A percentile compares a stretch with the other conserved stretches of the same genome.
Evolutionary conservation across 1,284 basidiomycete species (phyloP).

Genomic region (Marasmius fiardii): DNA sequence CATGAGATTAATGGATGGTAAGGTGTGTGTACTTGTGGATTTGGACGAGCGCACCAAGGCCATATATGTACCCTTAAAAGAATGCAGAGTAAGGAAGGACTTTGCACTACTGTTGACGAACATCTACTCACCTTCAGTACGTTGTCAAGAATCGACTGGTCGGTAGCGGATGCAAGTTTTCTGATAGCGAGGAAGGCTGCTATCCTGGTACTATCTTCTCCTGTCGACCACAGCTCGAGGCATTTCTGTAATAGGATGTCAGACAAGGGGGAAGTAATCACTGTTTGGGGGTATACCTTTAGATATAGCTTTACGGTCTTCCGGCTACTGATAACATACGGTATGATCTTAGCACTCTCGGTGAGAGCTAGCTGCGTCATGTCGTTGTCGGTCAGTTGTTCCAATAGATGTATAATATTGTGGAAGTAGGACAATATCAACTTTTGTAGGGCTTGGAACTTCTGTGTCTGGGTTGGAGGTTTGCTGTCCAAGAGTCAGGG

Average conservation of each 20-base stretch:
- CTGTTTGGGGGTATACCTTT: conserved; percentile 52
- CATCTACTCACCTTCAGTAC: conserved; percentile 72
- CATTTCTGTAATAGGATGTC: conserved; percentile 54
- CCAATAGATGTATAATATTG: conserved; percentile 78
- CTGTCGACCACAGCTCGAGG: conserved; percentile 77
- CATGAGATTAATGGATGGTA: conserved; percentile 96
- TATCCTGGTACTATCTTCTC: conserved; percentile 81
- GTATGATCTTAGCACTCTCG: conserved; percentile 85
- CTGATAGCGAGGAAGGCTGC: conserved; percentile 87
- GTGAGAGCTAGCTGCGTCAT: conserved; percentile 70
- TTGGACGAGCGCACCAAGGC: conserved; percentile 81
- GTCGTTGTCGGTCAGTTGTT: conserved; percentile 71
- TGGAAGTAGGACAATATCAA: conserved; percentile 88
- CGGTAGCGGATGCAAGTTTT: conserved; percentile 75
- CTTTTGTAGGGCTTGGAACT: conserved; percentile 82
- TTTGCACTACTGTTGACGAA: conserved; percentile 6
- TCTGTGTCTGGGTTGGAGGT: conserved; percentile 69
- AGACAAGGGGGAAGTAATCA: conserved; percentile 4
- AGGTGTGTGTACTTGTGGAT: conserved; percentile 80
- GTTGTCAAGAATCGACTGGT: conserved; percentile 81
- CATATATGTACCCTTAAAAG: conserved; percentile 77
- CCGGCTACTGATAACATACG: conserved; percentile 80
- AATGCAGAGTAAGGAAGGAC: conserved; percentile 1
- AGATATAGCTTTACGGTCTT: conserved; percentile 84
- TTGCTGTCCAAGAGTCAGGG: conserved; percentile 48